Conservation (phyloP, 495 filamentous ascomycete species). For the Usnea hakonensis region DNA sequence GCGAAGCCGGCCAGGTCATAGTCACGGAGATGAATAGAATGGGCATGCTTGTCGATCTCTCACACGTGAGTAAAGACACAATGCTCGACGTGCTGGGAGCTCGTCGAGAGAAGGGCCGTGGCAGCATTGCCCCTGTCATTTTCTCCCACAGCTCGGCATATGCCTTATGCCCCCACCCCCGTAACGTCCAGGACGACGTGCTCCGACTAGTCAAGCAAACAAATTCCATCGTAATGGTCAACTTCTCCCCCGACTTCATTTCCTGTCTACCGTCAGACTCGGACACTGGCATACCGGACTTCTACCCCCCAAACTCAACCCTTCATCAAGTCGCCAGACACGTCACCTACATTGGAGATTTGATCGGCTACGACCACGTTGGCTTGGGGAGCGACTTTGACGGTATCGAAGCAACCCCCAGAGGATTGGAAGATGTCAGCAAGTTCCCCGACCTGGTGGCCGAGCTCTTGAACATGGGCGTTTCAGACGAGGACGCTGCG, state of each 20-base stretch:
- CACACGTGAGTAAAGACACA: constrained; percentile 47
- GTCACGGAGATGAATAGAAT: constrained; percentile 51
- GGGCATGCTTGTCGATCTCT: constrained; percentile 43
- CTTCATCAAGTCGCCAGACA: constrained; percentile 68
- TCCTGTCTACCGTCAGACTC: constrained; percentile 44
- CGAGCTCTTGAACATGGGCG: constrained; percentile 58
- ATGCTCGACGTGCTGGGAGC: constrained; percentile 49
- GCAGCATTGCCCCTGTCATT: constrained; percentile 46
- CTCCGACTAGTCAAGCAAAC: constrained; percentile 47
- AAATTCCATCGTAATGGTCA: constrained; percentile 53
- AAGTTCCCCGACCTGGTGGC: constrained; percentile 75
- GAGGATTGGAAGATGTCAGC: constrained; percentile 64
- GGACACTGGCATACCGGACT: constrained; percentile 36
- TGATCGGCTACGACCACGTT: constrained; percentile 53
- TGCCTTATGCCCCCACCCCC: constrained; percentile 45
- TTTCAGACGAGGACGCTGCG: constrained; percentile 57
- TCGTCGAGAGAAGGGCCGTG: constrained; percentile 35
- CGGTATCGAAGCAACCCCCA: constrained; percentile 42
- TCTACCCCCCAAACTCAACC: constrained; percentile 58
- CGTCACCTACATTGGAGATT: constrained; percentile 47
- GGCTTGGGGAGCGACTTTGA: constrained; percentile 60
- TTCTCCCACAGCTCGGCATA: constrained; percentile 52
- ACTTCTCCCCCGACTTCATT: constrained; percentile 67
- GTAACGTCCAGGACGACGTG: constrained; percentile 55
- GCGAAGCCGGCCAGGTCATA: constrained; percentile 55